Evolutionary conservation across 345 rosid species (phyloP), one percentile per base, ranked within the genome.

Genomic region (Hibiscus tridactylites): DNA sequence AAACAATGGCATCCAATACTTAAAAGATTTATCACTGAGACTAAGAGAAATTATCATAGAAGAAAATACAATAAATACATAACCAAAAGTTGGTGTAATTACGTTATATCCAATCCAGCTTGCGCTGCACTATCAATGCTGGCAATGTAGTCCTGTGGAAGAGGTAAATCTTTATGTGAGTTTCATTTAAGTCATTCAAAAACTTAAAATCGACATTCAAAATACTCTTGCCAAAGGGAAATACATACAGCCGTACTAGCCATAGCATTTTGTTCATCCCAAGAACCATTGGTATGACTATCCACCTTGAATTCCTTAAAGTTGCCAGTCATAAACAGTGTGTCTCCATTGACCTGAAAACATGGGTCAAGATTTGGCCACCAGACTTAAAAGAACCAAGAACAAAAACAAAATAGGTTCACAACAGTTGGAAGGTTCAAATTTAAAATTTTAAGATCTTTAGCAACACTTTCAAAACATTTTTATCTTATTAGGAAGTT

Each of bases 321-420:
- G 66, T 84, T 85, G 67, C 90, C 71, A 13, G 95, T 96, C 98
- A 92, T 86, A 80, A 88, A 96, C 77, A 87, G 72, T 33, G 98
- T 87, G 80, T 96, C 96, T 5, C 99, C 99, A 70, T 96, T 96
- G 77, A 95, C 98, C 99, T 90, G 88, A 73, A 74, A 84, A 58
- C 54, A 70, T 26, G 24, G 5, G 28, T 57, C 31, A 56, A 37
- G 11, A 61, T 74, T 72, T 58, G 63, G 63, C 61, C 12, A 44
- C 19, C 50, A 68, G 59, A 74, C n/a, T 66, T 50, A 19, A 39
- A 19, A 39, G 53, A 68, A 49, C 19, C 12, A 74, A 6, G 31
- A 61, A 59, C 6, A 63, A 33, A 65, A 63, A 46, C 28, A 17
- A 49, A 33, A 75, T 15, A 57, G 9, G 21, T 33, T 50, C 6